Evolutionary conservation across 2,329 filamentous ascomycete genomes (phyloP).

Genomic region (Cercospora zeina): DNA sequence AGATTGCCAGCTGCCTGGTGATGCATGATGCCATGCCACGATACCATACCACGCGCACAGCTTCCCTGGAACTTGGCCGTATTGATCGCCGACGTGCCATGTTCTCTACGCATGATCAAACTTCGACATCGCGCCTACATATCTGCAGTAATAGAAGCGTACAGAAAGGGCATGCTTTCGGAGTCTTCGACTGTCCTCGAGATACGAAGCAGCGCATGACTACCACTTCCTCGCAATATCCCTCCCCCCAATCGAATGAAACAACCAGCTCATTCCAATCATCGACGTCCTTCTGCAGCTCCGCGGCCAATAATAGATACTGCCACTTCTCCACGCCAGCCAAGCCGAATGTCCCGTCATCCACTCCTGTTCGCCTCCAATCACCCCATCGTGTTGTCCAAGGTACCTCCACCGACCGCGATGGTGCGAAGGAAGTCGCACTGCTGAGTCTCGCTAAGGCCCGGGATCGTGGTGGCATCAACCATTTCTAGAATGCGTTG

Average conservation of each 20-base stretch:
- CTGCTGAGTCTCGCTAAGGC: slow-evolving; percentile 35
- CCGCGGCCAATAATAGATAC: slow-evolving; percentile 35
- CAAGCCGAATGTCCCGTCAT: slow-evolving; percentile 45
- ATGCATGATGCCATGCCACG: too few species aligned
- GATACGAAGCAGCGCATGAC: neutral
- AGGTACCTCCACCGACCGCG: slow-evolving; percentile 50
- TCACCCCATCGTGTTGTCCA: slow-evolving; percentile 47
- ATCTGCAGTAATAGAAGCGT: neutral
- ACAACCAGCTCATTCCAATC: slow-evolving; percentile 39
- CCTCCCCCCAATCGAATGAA: slow-evolving; percentile 34
- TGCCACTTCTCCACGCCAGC: slow-evolving; percentile 48
- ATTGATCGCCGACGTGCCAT: too few species aligned
- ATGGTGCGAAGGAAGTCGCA: slow-evolving; percentile 43
- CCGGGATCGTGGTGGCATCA: slow-evolving; percentile 42
- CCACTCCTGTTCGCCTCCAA: slow-evolving; percentile 45
- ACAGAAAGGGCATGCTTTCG: neutral
- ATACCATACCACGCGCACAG: too few species aligned
- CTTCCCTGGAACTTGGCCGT: too few species aligned
- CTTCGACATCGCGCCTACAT: neutral
- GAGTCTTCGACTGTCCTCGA: neutral
- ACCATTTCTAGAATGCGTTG: slow-evolving; percentile 43
- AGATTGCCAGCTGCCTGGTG: too few species aligned
- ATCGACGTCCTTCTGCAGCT: slow-evolving; percentile 38
- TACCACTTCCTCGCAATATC: slow-evolving; percentile 38
- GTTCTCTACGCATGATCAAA: slow-evolving; percentile 32